Conservation (phyloP, 2,329 filamentous ascomycete genomes). For the Phialemoniopsis sp. region DNA sequence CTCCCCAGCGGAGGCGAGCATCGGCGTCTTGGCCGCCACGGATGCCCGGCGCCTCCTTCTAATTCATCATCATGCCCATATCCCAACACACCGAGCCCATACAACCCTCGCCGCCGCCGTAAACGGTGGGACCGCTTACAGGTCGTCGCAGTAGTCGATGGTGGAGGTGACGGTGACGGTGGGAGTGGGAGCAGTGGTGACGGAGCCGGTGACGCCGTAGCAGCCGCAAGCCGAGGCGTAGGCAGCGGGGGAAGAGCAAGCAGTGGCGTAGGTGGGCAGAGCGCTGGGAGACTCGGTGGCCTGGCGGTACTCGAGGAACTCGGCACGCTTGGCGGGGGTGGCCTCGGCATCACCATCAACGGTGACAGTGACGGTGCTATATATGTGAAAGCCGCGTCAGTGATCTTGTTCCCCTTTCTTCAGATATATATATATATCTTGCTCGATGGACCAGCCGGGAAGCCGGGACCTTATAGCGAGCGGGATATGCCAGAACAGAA, state of each 20-base stretch:
- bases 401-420: neutral
- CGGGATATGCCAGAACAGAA: conserved; percentile 2
- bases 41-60: no score
- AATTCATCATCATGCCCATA: conserved; percentile 3
- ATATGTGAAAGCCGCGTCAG: neutral
- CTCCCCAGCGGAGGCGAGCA: no score
- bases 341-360: conserved; percentile 15
- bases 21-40: no score
- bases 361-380: conserved; percentile 33
- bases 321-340: conserved; percentile 20
- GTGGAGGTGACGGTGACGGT: conserved; percentile 36
- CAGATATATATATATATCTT: no score
- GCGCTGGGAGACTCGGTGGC: conserved; percentile 22
- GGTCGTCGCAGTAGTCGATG: conserved; percentile 33
- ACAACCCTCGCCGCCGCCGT: neutral
- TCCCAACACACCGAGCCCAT: neutral
- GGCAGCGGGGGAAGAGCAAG: conserved; percentile 23
- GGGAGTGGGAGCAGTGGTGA: conserved; percentile 30
- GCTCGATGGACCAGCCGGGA: no score
- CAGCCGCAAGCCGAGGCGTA: conserved; percentile 37
- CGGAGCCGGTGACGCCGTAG: conserved; percentile 35
- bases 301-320: conserved; percentile 17
- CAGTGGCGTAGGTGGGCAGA: conserved; percentile 34
- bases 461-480: no score
- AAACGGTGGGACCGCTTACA: conserved; percentile 10